Conservation (phyloP, 208 protist genomes). For the Leishmania lainsoni region DNA sequence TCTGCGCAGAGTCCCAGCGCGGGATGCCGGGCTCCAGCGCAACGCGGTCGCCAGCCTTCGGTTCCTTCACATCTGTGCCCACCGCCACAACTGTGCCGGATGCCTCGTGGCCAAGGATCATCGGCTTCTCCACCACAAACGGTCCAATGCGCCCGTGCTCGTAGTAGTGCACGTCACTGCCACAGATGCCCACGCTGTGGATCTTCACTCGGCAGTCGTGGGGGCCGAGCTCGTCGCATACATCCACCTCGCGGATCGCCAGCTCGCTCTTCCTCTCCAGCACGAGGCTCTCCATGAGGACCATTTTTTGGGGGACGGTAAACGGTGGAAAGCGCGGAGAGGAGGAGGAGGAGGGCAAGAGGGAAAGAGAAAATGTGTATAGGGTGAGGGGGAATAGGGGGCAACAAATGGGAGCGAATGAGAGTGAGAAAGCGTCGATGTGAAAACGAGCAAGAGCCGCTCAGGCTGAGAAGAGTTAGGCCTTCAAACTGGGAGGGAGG, state of each 20-base stretch:
- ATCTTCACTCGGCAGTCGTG: slow-evolving; percentile 58
- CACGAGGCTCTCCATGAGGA: slow-evolving; percentile 56
- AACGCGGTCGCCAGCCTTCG: slow-evolving; percentile 68
- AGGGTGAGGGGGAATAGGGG: not conserved
- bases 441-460: not conserved
- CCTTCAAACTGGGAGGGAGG: not conserved
- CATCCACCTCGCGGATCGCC: slow-evolving; percentile 41
- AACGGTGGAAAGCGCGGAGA: not conserved
- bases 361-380: slow-evolving; percentile 3
- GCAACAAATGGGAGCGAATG: not conserved
- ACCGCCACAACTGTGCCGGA: slow-evolving; percentile 60
- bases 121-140: slow-evolving; percentile 56
- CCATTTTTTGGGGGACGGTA: slow-evolving; percentile 28
- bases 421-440: not conserved
- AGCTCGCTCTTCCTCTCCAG: slow-evolving; percentile 49
- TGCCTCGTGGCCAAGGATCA: slow-evolving; percentile 76
- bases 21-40: slow-evolving; percentile 75
- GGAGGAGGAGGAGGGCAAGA: not conserved
- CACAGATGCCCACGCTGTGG: slow-evolving; percentile 71
- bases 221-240: slow-evolving; percentile 48
- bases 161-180: slow-evolving; percentile 75
- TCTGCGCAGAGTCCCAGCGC: slow-evolving; percentile 54
- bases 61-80: slow-evolving; percentile 44
- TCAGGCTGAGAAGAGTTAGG: not conserved
- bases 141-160: slow-evolving; percentile 60